Conservation (phyloP, 805 yeast species). For the Priceomyces haplophilus region DNA sequence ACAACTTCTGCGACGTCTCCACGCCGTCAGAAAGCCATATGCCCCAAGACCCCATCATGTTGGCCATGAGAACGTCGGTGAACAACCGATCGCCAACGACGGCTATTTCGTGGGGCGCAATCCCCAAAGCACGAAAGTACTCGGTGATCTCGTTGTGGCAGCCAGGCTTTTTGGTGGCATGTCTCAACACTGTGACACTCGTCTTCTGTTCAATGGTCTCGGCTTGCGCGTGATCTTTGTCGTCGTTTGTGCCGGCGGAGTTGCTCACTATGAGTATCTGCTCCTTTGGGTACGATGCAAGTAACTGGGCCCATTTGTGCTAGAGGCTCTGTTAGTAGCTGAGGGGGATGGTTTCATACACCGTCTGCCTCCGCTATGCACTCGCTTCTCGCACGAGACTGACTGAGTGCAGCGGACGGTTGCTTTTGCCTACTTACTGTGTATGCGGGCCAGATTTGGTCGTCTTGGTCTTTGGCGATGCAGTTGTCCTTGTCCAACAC, state of each 20-base stretch:
- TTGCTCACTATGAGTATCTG: slow-evolving; percentile 78
- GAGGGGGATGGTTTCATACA: too few species aligned
- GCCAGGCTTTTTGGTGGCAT: slow-evolving; percentile 78
- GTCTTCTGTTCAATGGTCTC: slow-evolving; percentile 54
- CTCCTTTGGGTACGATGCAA: slow-evolving; percentile 57
- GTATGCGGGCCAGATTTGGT: slow-evolving; percentile 77
- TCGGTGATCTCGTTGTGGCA: slow-evolving; percentile 66
- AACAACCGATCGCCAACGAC: slow-evolving; percentile 88
- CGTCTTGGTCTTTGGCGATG: slow-evolving; percentile 80
- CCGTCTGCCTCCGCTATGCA: too few species aligned
- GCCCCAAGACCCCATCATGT: slow-evolving; percentile 83
- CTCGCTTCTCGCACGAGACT: too few species aligned
- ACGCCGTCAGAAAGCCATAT: slow-evolving; percentile 86
- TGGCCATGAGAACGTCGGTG: slow-evolving; percentile 93
- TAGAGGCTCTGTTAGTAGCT: slow-evolving; percentile 19
- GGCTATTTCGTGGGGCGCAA: slow-evolving; percentile 62
- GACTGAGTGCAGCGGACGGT: too few species aligned
- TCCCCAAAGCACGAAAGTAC: slow-evolving; percentile 51
- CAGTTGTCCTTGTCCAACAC: slow-evolving; percentile 95
- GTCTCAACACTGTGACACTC: slow-evolving; percentile 69
- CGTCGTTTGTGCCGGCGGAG: slow-evolving; percentile 89
- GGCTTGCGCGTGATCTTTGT: slow-evolving; percentile 59
- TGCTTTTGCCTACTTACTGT: slow-evolving; percentile 32
- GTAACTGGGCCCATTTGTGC: slow-evolving; percentile 52
- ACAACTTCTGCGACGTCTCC: slow-evolving; percentile 44